These are phyloP conservation scores for Nicotiana attenuata DNA, from an alignment of 257 asterid species.

Conservation along the genomic window DNA sequence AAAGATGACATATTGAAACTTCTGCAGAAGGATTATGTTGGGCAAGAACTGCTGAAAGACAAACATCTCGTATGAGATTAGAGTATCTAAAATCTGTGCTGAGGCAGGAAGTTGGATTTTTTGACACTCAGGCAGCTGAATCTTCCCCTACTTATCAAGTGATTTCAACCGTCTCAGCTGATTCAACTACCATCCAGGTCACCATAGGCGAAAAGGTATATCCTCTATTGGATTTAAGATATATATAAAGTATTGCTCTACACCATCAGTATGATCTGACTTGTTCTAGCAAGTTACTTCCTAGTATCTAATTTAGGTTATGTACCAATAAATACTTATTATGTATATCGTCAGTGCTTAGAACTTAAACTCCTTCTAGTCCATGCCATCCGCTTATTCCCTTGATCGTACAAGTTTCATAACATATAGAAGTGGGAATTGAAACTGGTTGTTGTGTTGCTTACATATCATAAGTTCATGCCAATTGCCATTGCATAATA, in stretches of 20 bases:
- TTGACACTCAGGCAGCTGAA: slow-evolving; percentile 65
- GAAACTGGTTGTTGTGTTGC: not conserved
- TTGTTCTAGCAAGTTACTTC: no score
- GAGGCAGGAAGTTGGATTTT: slow-evolving; percentile 78
- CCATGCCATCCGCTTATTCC: not conserved
- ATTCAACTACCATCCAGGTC: slow-evolving; percentile 58
- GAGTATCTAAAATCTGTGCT: slow-evolving; percentile 77
- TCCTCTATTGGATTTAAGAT: no score
- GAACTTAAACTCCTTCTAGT: no score
- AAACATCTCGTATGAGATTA: slow-evolving; percentile 80
- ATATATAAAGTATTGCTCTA: no score
- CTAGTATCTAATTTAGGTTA: no score
- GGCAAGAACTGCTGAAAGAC: slow-evolving; percentile 96
- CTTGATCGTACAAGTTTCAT: not conserved
- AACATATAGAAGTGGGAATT: not conserved
- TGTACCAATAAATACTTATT: no score
- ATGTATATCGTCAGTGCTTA: no score
- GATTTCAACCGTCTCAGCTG: slow-evolving; percentile 60
- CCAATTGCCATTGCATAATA: not conserved
- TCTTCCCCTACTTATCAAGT: slow-evolving; percentile 69
- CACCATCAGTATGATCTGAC: no score
- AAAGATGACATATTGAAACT: not conserved
- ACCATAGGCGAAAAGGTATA: slow-evolving; percentile 80
- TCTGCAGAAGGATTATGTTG: slow-evolving; percentile 76
- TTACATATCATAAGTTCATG: not conserved